phyloP scores from a whole-genome alignment of 768 basidiomycete species.

The Hericium erinaceus region DNA sequence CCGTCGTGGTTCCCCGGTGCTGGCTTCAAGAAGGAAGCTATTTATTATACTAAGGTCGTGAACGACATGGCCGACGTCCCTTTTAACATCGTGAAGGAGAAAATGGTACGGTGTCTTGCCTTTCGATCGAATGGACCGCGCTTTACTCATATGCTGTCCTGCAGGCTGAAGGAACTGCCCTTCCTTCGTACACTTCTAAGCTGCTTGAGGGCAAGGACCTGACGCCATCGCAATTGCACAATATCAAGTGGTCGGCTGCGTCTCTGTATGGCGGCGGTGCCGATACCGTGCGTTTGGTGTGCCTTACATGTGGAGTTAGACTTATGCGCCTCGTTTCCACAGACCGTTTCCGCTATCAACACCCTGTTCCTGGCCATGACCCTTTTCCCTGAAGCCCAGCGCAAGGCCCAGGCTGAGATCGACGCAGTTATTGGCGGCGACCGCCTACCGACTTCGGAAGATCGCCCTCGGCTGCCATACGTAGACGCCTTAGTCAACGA shows the following conservation, averaged over 20 bases:
- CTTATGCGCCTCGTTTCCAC: not conserved
- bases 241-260: slow-evolving; percentile 15
- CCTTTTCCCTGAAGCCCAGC: slow-evolving; percentile 18
- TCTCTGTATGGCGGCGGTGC: slow-evolving; percentile 15
- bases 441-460: slow-evolving; percentile 12
- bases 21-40: slow-evolving; percentile 10
- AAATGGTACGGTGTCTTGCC: not conserved
- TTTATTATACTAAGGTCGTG: not conserved
- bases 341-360: slow-evolving; percentile 15
- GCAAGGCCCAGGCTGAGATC: slow-evolving; percentile 19
- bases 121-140: not conserved
- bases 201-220: slow-evolving; percentile 4
- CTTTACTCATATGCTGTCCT: not conserved
- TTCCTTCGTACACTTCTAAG: slow-evolving; percentile 11
- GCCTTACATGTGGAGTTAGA: not conserved
- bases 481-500: not conserved
- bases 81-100: not conserved
- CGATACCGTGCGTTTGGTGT: slow-evolving; percentile 8
- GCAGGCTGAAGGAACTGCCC: slow-evolving; percentile 7
- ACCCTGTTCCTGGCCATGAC: slow-evolving; percentile 19
- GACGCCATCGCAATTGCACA: slow-evolving; percentile 3
- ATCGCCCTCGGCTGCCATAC: slow-evolving; percentile 5
- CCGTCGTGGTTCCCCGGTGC: slow-evolving; percentile 22
- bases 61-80: not conserved
- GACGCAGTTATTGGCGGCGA: slow-evolving; percentile 13